Evolutionary conservation across 2,329 filamentous ascomycete genomes (phyloP).

Genomic region (Triangularia verruculosa): DNA sequence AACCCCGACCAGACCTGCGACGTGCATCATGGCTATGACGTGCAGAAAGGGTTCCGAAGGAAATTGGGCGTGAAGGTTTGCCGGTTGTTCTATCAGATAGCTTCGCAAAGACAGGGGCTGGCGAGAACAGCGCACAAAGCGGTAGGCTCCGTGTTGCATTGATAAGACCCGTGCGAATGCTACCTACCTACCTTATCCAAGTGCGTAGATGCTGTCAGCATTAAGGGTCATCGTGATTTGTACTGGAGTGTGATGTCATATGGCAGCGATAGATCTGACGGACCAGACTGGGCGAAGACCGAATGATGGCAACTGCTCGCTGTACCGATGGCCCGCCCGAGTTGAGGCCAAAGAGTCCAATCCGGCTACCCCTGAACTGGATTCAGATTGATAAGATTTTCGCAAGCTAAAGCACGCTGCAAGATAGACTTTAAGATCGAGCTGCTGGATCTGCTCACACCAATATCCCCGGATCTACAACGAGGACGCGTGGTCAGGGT

Average conservation of each 20-base stretch:
- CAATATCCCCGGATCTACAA: background rate
- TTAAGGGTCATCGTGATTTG: background rate
- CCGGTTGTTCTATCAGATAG: background rate
- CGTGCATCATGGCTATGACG: background rate
- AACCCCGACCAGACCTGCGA: background rate
- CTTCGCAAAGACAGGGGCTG: background rate
- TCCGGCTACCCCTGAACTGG: background rate
- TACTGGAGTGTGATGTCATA: background rate
- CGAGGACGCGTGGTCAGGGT: background rate
- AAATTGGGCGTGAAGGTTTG: background rate
- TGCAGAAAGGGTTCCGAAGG: background rate
- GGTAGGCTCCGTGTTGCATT: background rate
- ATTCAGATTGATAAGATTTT: background rate
- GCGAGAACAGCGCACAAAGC: background rate
- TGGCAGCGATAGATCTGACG: background rate
- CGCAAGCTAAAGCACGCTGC: constrained; percentile 4
- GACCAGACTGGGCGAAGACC: background rate
- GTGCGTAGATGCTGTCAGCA: background rate
- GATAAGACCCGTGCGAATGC: background rate
- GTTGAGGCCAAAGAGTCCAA: background rate
- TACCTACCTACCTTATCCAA: background rate
- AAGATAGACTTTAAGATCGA: background rate
- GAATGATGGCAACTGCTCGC: background rate
- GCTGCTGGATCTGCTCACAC: background rate
- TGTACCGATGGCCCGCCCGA: background rate